Conservation (phyloP, 208 protist species). For the Leishmania mexicana region DNA sequence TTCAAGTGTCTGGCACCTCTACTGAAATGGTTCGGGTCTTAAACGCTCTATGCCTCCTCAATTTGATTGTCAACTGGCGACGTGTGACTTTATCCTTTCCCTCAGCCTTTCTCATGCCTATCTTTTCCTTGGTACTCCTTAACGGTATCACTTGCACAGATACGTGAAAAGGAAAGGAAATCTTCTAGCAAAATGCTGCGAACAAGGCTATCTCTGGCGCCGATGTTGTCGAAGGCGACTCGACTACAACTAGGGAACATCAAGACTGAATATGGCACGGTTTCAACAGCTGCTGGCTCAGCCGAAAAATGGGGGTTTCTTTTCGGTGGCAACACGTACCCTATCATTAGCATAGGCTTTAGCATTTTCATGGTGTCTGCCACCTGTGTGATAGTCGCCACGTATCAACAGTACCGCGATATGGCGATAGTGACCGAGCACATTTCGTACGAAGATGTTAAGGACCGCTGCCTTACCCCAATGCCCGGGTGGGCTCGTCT, state of each 20-base stretch:
- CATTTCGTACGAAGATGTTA: slow-evolving; percentile 89
- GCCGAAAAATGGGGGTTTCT: slow-evolving; percentile 89
- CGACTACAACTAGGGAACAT: slow-evolving; percentile 88
- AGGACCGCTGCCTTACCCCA: slow-evolving; percentile 87
- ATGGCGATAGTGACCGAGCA: slow-evolving; percentile 85
- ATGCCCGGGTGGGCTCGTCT: slow-evolving; percentile 87
- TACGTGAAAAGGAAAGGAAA: neutral
- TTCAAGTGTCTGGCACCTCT: neutral
- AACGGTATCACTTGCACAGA: neutral
- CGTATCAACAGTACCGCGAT: slow-evolving; percentile 87
- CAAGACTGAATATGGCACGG: slow-evolving; percentile 85
- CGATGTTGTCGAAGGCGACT: slow-evolving; percentile 86
- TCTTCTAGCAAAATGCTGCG: slow-evolving; percentile 19
- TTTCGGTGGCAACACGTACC: slow-evolving; percentile 65
- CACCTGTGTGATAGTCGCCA: slow-evolving; percentile 46
- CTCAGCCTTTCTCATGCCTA: neutral
- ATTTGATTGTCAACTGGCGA: neutral
- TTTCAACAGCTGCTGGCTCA: slow-evolving; percentile 85
- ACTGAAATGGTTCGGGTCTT: neutral
- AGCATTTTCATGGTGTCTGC: slow-evolving; percentile 39
- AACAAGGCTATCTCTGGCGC: slow-evolving; percentile 40
- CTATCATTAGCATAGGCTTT: slow-evolving; percentile 53
- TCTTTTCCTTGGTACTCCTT: slow-evolving; percentile 1
- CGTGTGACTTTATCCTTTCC: neutral
- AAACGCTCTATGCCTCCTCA: neutral